Conservation (phyloP, 768 basidiomycete genomes). For the Macrocybe gigantea region DNA sequence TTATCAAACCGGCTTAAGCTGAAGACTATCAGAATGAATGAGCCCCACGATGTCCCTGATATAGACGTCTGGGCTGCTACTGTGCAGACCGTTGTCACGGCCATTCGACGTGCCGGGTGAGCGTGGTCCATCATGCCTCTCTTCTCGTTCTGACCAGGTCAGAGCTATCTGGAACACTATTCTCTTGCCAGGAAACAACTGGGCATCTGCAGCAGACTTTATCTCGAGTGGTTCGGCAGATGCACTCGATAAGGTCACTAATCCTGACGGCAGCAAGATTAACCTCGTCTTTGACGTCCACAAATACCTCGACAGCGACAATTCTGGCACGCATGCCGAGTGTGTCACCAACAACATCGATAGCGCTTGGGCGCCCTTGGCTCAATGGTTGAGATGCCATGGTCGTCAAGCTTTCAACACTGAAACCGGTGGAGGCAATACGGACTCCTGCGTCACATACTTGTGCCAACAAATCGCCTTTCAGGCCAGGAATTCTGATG, state of each 20-base stretch:
- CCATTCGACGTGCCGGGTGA: slow-evolving; percentile 49
- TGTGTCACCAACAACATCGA: slow-evolving; percentile 36
- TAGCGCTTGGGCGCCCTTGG: slow-evolving; percentile 32
- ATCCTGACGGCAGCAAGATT: slow-evolving; percentile 32
- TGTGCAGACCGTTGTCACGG: slow-evolving; percentile 52
- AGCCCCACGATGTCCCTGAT: slow-evolving; percentile 49
- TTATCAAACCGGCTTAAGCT: not conserved
- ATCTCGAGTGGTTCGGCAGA: slow-evolving; percentile 41
- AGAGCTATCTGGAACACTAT: not conserved
- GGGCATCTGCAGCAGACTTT: slow-evolving; percentile 17
- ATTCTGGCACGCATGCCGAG: slow-evolving; percentile 33
- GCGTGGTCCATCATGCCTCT: too few relatives aligned
- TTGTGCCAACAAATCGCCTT: slow-evolving; percentile 15
- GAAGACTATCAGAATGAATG: slow-evolving; percentile 38
- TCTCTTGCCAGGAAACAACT: slow-evolving; percentile 24
- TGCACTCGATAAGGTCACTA: slow-evolving; percentile 32
- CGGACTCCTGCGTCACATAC: slow-evolving; percentile 32
- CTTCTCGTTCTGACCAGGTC: too few relatives aligned
- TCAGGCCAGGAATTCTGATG: not conserved
- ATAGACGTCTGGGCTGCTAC: slow-evolving; percentile 38
- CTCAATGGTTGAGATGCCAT: slow-evolving; percentile 31
- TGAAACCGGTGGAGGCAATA: slow-evolving; percentile 54
- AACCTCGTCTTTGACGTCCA: slow-evolving; percentile 57
- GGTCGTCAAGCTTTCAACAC: slow-evolving; percentile 28
- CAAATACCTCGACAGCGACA: slow-evolving; percentile 55